These are phyloP conservation scores for Kodamaea fungicola DNA, from an alignment of 1,139 yeast species.

Conservation along the genomic window DNA sequence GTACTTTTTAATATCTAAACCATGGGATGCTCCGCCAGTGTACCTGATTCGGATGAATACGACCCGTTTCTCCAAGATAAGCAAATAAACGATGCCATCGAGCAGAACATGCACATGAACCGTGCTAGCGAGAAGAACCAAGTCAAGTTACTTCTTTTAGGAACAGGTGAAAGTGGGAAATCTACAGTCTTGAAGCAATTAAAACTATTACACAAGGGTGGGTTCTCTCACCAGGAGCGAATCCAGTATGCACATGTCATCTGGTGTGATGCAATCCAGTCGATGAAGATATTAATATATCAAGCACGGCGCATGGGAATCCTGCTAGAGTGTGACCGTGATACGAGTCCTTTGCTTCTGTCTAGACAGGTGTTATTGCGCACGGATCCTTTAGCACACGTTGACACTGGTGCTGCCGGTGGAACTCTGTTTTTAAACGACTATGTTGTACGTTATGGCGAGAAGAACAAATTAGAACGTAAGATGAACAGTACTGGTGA, in stretches of 20 bases:
- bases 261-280: constrained; percentile 89
- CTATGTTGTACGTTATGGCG: constrained; percentile 61
- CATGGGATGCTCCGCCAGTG: constrained; percentile 72
- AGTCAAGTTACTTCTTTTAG: constrained; percentile 68
- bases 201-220: constrained; percentile 80
- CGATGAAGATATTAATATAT: constrained; percentile 77
- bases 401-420: constrained; percentile 69
- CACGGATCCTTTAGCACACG: constrained; percentile 57
- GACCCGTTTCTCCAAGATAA: constrained; percentile 52
- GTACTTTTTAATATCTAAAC: background rate
- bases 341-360: constrained; percentile 39
- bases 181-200: constrained; percentile 94
- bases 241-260: constrained; percentile 83
- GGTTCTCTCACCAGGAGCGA: constrained; percentile 78
- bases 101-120: constrained; percentile 55
- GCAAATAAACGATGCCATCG: constrained; percentile 63
- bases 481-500: constrained; percentile 54
- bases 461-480: constrained; percentile 48
- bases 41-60: constrained; percentile 39
- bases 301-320: constrained; percentile 67
- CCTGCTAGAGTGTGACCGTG: constrained; percentile 56
- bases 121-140: constrained; percentile 47
- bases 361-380: constrained; percentile 50
- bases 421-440: constrained; percentile 62
- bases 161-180: constrained; percentile 97